Base-by-base conservation (phyloP, 306 rosid species). In the Dryas drummondii region DNA sequence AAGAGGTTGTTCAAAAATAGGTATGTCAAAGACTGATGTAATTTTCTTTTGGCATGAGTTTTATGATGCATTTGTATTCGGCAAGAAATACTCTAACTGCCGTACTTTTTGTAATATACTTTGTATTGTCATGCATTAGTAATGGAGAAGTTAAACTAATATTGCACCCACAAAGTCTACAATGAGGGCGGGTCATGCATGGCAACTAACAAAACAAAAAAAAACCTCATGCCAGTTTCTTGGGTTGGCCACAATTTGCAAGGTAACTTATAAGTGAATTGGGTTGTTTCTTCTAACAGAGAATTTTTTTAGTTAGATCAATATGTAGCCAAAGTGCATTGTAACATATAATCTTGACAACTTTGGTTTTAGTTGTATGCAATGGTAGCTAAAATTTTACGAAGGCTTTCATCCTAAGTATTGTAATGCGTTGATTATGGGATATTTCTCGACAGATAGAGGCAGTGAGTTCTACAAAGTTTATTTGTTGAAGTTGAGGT, bases 1-100 rank as follows among this genome's bases (percentile, higher is more conserved):
- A 82, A 62, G 94, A 90, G 85, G 84, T 94, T 70, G 72, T 83
- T 75, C 80, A 66, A 62, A 87, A 88, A 85, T 88, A 87, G 94
- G 91, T 83, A 74, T 74, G 71, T 56, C 54, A 48, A 48, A 75
- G 48, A 16, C 16, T 26, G 27, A 7, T 17, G 53, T 54, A 37
- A 32, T 32, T 1, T 32, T 32, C 37, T 32, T 32, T 32, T 32
- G 37, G 37, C 37, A 32, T 32, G 37, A 32, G 66, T 12, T 19
- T 44, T 15, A 16, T 4, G 11, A 56, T 58, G 19, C 16, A 49
- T 26, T 42, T 48, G 26, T 46, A 5, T 15, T 41, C 13, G 61
- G 9, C 62, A 40, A 37, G 74, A 53, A 70, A 47, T 16, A 53
- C 32, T 52, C 16, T 52, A 4, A 65, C 42, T 41, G 17, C 13